A percentile compares a stretch with the other conserved stretches of the same genome.
phyloP scores from a whole-genome alignment of 129 eudicot genomes.

The Escallonia rubra region DNA sequence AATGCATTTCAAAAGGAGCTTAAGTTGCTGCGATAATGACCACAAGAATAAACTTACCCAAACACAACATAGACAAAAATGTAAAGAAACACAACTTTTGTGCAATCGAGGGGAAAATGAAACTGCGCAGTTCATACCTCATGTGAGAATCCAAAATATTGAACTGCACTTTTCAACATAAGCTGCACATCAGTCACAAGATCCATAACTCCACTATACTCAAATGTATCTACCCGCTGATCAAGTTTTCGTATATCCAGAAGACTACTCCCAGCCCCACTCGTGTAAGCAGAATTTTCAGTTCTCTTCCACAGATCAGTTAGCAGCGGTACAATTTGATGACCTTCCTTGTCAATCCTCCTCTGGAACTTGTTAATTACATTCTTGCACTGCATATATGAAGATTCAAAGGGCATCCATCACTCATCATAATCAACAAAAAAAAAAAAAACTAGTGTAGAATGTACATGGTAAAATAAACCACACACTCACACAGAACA shows the following conservation, averaged over 20 bases:
- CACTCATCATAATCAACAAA: too few relatives aligned
- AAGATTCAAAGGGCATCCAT: background rate
- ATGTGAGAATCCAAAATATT: slow-evolving; percentile 56
- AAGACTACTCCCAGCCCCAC: slow-evolving; percentile 41
- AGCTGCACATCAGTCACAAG: slow-evolving; percentile 73
- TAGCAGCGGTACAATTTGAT: slow-evolving; percentile 67
- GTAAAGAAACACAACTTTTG: background rate
- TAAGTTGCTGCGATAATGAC: too few relatives aligned
- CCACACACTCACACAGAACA: too few relatives aligned
- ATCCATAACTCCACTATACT: slow-evolving; percentile 71
- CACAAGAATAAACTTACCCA: too few relatives aligned
- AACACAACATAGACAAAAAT: background rate
- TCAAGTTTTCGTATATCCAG: slow-evolving; percentile 67
- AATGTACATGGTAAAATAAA: too few relatives aligned
- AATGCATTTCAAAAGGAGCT: too few relatives aligned
- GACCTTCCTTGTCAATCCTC: slow-evolving; percentile 84
- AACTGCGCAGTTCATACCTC: slow-evolving; percentile 52
- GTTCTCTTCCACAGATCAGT: slow-evolving; percentile 83
- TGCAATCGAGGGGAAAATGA: background rate
- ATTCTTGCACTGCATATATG: slow-evolving; percentile 73
- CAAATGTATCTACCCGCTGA: slow-evolving; percentile 53
- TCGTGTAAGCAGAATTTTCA: slow-evolving; percentile 36
- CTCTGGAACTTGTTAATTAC: slow-evolving; percentile 68
- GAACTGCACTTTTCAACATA: slow-evolving; percentile 73
- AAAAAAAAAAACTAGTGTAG: too few relatives aligned